Percentiles rank a stretch among this genome's conserved stretches.
phyloP scores from a whole-genome alignment of 441 rosid species.

The Jatropha multifida region DNA sequence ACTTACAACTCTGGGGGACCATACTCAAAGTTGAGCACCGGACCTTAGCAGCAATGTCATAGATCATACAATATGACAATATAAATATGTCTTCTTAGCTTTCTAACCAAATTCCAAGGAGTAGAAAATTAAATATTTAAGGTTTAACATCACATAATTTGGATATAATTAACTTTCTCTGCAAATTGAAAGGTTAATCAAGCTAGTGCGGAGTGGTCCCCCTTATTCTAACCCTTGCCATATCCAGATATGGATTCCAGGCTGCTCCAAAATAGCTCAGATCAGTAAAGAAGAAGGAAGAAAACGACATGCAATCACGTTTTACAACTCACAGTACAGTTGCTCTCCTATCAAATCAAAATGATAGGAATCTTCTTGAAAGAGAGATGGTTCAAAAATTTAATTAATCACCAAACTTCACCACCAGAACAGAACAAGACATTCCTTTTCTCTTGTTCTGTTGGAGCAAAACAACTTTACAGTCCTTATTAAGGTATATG shows the following conservation, averaged over 20 bases:
- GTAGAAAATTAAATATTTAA: slow-evolving; percentile 10
- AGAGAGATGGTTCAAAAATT: slow-evolving; percentile 13
- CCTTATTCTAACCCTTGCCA: slow-evolving; percentile 18
- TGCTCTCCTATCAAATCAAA: slow-evolving; percentile 19
- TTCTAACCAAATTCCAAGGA: slow-evolving; percentile 19
- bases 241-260: slow-evolving; percentile 22
- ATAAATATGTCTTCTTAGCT: slow-evolving; percentile 14
- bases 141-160: slow-evolving; percentile 6
- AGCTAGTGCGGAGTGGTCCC: slow-evolving; percentile 43
- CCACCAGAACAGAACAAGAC: slow-evolving; percentile 28
- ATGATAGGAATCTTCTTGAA: slow-evolving; percentile 31
- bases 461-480: slow-evolving; percentile 21
- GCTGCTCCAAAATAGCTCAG: background rate
- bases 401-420: slow-evolving; percentile 15
- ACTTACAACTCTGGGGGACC: slow-evolving; percentile 27
- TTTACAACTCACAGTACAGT: slow-evolving; percentile 1
- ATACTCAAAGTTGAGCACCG: slow-evolving; percentile 20
- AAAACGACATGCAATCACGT: slow-evolving; percentile 8
- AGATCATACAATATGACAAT: slow-evolving; percentile 18
- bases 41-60: slow-evolving; percentile 11
- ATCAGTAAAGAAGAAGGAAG: slow-evolving; percentile 5
- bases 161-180: slow-evolving; percentile 7
- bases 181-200: slow-evolving; percentile 26
- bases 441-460: slow-evolving; percentile 20
- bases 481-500: slow-evolving; percentile 22